These are phyloP conservation scores for Tirmania nivea DNA, from an alignment of 495 filamentous ascomycete genomes.

Conservation along the genomic window DNA sequence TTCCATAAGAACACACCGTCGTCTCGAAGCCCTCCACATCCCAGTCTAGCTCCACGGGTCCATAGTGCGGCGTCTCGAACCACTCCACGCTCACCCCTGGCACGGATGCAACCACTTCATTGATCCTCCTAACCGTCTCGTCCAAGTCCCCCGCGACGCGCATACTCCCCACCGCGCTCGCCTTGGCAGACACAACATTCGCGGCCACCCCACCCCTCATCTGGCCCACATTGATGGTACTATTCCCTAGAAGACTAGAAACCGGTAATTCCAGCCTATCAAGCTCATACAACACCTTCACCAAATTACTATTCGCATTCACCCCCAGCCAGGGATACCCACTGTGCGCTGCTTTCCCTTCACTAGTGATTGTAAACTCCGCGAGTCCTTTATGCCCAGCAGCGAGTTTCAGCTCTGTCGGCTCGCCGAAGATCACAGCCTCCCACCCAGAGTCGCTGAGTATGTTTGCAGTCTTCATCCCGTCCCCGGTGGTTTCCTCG, in stretches of 20 bases:
- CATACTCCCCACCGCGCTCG: slow-evolving; percentile 41
- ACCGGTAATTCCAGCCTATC: slow-evolving; percentile 45
- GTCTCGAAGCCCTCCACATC: slow-evolving; percentile 70
- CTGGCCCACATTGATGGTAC: slow-evolving; percentile 65
- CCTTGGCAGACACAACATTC: slow-evolving; percentile 65
- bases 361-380: slow-evolving; percentile 36
- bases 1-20: slow-evolving; percentile 72
- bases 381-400: slow-evolving; percentile 76
- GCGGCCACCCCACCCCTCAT: slow-evolving; percentile 64
- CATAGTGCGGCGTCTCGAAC: slow-evolving; percentile 30
- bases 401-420: slow-evolving; percentile 68
- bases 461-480: slow-evolving; percentile 51
- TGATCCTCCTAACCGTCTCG: slow-evolving; percentile 32
- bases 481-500: slow-evolving; percentile 61
- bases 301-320: slow-evolving; percentile 53
- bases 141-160: slow-evolving; percentile 48
- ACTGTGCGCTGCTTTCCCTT: slow-evolving; percentile 63
- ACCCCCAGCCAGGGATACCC: slow-evolving; percentile 75
- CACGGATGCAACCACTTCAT: slow-evolving; percentile 33
- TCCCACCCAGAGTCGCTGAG: slow-evolving; percentile 28
- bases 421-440: slow-evolving; percentile 75
- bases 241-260: slow-evolving; percentile 57
- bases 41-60: slow-evolving; percentile 51
- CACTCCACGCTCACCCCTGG: slow-evolving; percentile 40
- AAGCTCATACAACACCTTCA: slow-evolving; percentile 42